These are phyloP conservation scores for Pseudopithomyces chartarum DNA, from an alignment of 2,329 filamentous ascomycete genomes.

Conservation along the genomic window DNA sequence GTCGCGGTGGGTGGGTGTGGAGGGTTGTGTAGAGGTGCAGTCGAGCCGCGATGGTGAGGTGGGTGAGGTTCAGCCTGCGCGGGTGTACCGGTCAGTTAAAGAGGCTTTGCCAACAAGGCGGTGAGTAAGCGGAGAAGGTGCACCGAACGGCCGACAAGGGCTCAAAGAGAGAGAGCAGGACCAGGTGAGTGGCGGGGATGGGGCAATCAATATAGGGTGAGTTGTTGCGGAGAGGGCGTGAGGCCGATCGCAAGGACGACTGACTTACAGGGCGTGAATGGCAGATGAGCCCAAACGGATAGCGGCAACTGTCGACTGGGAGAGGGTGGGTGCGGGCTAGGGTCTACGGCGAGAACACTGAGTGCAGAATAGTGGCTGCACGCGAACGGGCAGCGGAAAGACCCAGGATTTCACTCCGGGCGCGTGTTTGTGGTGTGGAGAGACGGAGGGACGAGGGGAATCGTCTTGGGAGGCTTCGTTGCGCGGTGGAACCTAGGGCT, in stretches of 20 bases:
- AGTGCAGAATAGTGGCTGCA: constrained; percentile 35
- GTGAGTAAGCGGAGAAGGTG: constrained; percentile 45
- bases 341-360: constrained; percentile 20
- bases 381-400: constrained; percentile 33
- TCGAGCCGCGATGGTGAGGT: constrained; percentile 21
- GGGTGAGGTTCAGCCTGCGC: constrained; percentile 44
- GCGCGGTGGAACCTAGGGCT: constrained; percentile 10
- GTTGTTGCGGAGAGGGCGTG: constrained; percentile 22
- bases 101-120: constrained; percentile 49
- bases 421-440: constrained; percentile 25
- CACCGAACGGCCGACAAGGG: constrained; percentile 22
- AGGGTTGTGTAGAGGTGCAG: constrained; percentile 16
- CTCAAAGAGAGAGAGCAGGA: constrained; percentile 24
- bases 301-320: constrained; percentile 26
- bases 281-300: constrained; percentile 41
- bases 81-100: constrained; percentile 46
- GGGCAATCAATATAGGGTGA: constrained; percentile 17
- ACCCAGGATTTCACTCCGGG: constrained; percentile 31
- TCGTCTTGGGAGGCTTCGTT: constrained; percentile 20
- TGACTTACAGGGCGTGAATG: constrained; percentile 47
- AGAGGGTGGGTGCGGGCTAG: constrained; percentile 14
- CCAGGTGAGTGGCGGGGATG: constrained; percentile 18
- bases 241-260: constrained; percentile 37
- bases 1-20: constrained; percentile 21
- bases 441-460: constrained; percentile 21